These are phyloP conservation scores for Ustilago esculenta DNA, from an alignment of 1,284 basidiomycete species.

Conservation along the genomic window DNA sequence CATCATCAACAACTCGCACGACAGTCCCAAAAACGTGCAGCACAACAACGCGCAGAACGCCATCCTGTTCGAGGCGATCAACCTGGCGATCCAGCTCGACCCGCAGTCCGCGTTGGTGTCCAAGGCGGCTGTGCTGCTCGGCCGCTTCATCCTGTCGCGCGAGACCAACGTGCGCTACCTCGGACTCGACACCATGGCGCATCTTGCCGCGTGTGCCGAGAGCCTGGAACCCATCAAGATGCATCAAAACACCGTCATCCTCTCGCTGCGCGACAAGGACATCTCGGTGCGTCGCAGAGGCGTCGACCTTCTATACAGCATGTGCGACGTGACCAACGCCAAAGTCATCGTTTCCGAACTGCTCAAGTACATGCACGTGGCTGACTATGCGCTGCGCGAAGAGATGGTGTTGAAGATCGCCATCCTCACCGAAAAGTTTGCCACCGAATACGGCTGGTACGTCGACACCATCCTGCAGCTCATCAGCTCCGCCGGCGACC, in stretches of 20 bases:
- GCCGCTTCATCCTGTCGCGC: slow-evolving; percentile 93
- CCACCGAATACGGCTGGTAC: slow-evolving; percentile 74
- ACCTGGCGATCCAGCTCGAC: slow-evolving; percentile 95
- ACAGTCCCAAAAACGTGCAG: slow-evolving; percentile 92
- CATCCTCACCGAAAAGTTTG: slow-evolving; percentile 96
- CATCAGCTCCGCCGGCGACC: slow-evolving; percentile 94
- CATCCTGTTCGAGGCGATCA: slow-evolving; percentile 97
- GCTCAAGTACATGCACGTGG: slow-evolving; percentile 87
- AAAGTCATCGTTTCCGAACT: slow-evolving; percentile 94
- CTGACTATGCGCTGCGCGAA: slow-evolving; percentile 93
- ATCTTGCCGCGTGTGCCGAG: slow-evolving; percentile 86
- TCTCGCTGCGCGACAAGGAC: slow-evolving; percentile 93
- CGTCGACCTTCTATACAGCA: slow-evolving; percentile 94
- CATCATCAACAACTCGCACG: slow-evolving; percentile 92
- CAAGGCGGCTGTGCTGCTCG: slow-evolving; percentile 89
- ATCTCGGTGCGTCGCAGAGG: slow-evolving; percentile 94
- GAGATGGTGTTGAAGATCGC: slow-evolving; percentile 99
- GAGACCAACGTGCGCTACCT: slow-evolving; percentile 99
- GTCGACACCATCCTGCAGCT: slow-evolving; percentile 76
- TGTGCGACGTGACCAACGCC: slow-evolving; percentile 97
- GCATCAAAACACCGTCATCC: slow-evolving; percentile 93
- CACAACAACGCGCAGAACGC: slow-evolving; percentile 99
- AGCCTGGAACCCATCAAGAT: slow-evolving; percentile 91
- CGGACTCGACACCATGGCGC: slow-evolving; percentile 97
- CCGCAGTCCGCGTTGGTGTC: slow-evolving; percentile 87